Conservation (phyloP, 768 basidiomycete genomes). For the Hypholoma fasciculare region DNA sequence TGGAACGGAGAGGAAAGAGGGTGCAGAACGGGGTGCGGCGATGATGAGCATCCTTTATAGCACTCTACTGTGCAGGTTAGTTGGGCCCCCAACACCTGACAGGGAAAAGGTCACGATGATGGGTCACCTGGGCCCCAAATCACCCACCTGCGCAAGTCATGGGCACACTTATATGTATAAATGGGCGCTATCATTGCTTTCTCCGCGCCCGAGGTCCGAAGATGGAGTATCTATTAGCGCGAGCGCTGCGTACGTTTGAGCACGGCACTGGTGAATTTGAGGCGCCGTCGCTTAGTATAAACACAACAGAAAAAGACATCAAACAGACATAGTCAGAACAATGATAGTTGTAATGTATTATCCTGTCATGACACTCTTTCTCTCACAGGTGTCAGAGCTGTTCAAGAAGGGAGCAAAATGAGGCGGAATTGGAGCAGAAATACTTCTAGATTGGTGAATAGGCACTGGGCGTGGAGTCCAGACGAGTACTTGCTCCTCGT, state of each 20-base stretch:
- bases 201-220: slow-evolving; percentile 7
- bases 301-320: too few species aligned
- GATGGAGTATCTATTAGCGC: background rate
- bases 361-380: too few species aligned
- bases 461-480: too few species aligned
- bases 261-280: background rate
- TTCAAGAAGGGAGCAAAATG: too few species aligned
- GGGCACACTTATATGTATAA: slow-evolving; percentile 11
- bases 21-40: slow-evolving; percentile 6
- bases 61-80: slow-evolving; percentile 12
- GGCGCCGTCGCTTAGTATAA: background rate
- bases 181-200: slow-evolving; percentile 1
- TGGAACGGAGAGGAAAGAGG: slow-evolving; percentile 7
- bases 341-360: too few species aligned
- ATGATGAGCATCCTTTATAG: slow-evolving; percentile 19
- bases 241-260: background rate
- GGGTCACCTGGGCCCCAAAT: slow-evolving; percentile 22
- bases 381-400: too few species aligned
- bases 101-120: slow-evolving; percentile 15
- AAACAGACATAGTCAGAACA: too few species aligned
- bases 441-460: too few species aligned
- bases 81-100: slow-evolving; percentile 22
- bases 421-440: too few species aligned
- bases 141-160: slow-evolving; percentile 23
- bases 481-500: too few species aligned